These are phyloP conservation scores for Rosellinia necatrix DNA, from an alignment of 2,329 filamentous ascomycete species.

Conservation along the genomic window DNA sequence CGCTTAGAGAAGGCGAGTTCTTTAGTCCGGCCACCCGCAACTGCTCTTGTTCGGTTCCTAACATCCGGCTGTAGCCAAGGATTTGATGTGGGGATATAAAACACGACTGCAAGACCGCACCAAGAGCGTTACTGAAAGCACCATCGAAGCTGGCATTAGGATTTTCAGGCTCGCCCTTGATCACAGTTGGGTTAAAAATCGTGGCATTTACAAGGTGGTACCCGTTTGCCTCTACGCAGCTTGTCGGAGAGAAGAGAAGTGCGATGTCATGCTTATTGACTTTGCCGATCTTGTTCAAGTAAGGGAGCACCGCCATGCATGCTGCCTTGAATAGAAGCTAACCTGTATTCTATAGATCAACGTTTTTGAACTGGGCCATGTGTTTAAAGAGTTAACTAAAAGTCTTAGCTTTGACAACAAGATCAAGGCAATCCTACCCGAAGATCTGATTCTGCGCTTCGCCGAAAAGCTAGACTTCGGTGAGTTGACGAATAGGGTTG, in stretches of 20 bases:
- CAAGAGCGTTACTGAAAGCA: conserved; percentile 60
- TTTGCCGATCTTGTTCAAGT: conserved; percentile 76
- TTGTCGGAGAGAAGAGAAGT: conserved; percentile 77
- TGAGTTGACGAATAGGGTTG: conserved; percentile 78
- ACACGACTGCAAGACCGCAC: no score
- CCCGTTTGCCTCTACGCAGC: conserved; percentile 92
- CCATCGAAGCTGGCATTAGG: conserved; percentile 68
- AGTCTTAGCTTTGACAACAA: conserved; percentile 66
- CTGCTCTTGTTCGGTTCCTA: background rate
- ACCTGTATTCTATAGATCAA: conserved; percentile 63
- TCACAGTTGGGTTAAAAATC: conserved; percentile 82
- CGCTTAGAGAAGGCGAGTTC: conserved; percentile 54
- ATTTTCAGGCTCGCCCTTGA: conserved; percentile 77
- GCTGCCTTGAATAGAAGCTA: no score
- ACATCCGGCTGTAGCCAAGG: conserved; percentile 45
- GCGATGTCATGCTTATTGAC: conserved; percentile 92
- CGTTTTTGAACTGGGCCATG: conserved; percentile 88
- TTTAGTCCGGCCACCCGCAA: background rate
- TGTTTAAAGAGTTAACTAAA: conserved; percentile 82
- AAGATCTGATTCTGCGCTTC: conserved; percentile 90
- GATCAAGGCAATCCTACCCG: conserved; percentile 74
- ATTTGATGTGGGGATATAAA: conserved; percentile 66
- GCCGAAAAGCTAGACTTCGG: conserved; percentile 91
- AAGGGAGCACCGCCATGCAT: conserved; percentile 16
- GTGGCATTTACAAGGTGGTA: conserved; percentile 81